These are phyloP conservation scores for Populus hybrid DNA, from an alignment of 441 rosid genomes.

Conservation along the genomic window DNA sequence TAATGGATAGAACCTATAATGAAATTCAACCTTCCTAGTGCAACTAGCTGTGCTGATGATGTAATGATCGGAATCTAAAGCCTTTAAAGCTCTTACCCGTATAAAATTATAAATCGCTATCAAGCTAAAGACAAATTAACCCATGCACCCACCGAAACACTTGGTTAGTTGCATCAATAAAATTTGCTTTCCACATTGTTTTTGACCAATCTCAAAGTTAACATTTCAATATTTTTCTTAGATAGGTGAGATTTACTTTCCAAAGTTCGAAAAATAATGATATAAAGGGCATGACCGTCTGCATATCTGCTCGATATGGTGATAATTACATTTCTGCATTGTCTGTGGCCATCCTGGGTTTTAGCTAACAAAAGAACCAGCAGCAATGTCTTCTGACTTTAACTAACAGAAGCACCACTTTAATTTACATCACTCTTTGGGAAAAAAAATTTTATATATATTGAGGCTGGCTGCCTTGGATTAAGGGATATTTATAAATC, in stretches of 20 bases:
- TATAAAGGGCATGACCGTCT: background rate
- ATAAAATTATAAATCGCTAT: conserved; percentile 9
- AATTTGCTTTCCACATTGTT: conserved; percentile 12
- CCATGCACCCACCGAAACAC: conserved; percentile 21
- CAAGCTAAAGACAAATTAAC: conserved; percentile 1
- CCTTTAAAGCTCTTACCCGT: background rate
- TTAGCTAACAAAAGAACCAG: background rate
- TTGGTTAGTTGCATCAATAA: conserved; percentile 1
- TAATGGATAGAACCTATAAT: background rate
- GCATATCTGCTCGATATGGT: background rate
- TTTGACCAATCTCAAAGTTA: conserved; percentile 11
- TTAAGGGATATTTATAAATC: too few relatives aligned
- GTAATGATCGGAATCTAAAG: background rate
- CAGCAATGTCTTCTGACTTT: background rate
- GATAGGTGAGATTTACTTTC: background rate
- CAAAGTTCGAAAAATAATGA: background rate
- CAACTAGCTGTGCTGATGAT: background rate
- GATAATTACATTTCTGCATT: background rate
- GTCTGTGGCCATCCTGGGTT: background rate
- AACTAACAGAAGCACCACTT: background rate
- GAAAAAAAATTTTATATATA: background rate
- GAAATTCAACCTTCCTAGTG: background rate
- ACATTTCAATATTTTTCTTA: background rate
- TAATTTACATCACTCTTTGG: background rate
- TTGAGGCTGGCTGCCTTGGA: background rate